Base-by-base conservation (phyloP, 768 basidiomycete genomes). In the Auricularia sp. region DNA sequence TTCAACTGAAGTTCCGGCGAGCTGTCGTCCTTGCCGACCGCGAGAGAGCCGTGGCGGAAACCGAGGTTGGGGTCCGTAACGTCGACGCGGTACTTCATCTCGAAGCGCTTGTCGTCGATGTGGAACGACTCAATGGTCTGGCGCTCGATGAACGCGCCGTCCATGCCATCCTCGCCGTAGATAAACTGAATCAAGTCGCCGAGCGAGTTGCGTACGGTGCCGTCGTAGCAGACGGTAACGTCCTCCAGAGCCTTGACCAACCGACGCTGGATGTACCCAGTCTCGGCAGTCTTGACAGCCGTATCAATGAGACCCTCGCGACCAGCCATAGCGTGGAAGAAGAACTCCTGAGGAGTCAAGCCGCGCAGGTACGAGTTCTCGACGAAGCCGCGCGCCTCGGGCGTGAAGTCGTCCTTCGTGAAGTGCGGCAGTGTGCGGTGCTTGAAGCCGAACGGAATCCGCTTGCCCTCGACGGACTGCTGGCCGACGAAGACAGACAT, bases 291-390 rank as follows among this genome's bases (percentile, higher is more conserved):
- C 80, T 99, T 99, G 74, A 99, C 95, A 47, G 97, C 97, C 3
- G 97, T 98, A 81, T 99, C 97, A 71, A 98, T 98, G 62, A 99
- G 77, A 81, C 97, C 97, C 77, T 98, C 97, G 69, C 97, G 91
- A 76, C 97, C 96, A 70, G 96, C 96, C 96, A 98, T 98, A 64
- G 97, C 97, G 75, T 99, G 97, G 86, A 99, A 98, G 83, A 98
- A 98, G 81, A 93, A 99, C 73, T 99, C 97, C 68, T 98, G 94
- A 0, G 97, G 96, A 2, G 95, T 98, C 66, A 99, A 74, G 33
- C 97, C 95, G 64, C 95, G 90, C 39, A 98, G 81, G 71, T 98
- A 98, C 23, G 97, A 98, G 74, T 99, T 99, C 76, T 98, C 97
- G 66, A 99, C 97, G 74, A 98, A 99, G 18, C 97, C 97, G 64